A percentile compares a stretch with the other conserved stretches of the same genome.
Conservation (phyloP, 108 stramenopile genomes). For the Discostella pseudostelligera region DNA sequence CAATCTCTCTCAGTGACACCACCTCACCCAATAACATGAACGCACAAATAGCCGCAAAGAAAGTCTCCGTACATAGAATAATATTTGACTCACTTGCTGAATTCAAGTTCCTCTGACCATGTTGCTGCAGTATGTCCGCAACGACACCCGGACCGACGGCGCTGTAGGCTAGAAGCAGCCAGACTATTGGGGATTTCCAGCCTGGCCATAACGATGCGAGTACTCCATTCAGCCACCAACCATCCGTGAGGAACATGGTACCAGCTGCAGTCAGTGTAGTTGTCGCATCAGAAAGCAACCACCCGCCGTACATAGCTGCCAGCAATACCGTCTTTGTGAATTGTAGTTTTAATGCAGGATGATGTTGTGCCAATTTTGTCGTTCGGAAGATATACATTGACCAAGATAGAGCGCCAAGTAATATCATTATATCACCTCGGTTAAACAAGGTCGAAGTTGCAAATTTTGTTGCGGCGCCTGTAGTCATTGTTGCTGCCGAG, state of each 20-base stretch:
- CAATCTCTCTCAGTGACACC: constrained; percentile 42
- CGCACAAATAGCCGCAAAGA: constrained; percentile 60
- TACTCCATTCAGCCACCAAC: constrained; percentile 8
- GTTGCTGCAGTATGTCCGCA: constrained; percentile 66
- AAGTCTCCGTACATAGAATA: constrained; percentile 56
- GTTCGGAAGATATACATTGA: constrained; percentile 63
- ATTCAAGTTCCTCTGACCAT: constrained; percentile 46
- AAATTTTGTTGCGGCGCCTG: background rate
- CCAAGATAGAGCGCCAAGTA: constrained; percentile 68
- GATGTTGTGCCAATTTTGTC: constrained; percentile 42
- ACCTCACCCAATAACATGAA: constrained; percentile 52
- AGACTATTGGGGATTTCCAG: constrained; percentile 42
- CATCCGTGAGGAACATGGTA: constrained; percentile 5
- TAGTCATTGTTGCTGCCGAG: constrained; percentile 16
- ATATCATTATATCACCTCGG: constrained; percentile 53
- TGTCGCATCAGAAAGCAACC: constrained; percentile 39
- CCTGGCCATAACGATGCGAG: constrained; percentile 45
- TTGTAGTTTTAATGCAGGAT: constrained; percentile 56
- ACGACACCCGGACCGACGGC: constrained; percentile 65
- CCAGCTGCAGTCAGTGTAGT: constrained; percentile 25
- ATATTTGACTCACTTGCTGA: constrained; percentile 65
- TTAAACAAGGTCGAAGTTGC: constrained; percentile 26
- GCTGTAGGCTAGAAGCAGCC: constrained; percentile 49
- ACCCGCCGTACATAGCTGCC: constrained; percentile 54
- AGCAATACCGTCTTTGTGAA: constrained; percentile 52